Percentiles rank a stretch among this genome's conserved stretches.
phyloP scores from a whole-genome alignment of 306 rosid genomes.

The Quercus mongolica region DNA sequence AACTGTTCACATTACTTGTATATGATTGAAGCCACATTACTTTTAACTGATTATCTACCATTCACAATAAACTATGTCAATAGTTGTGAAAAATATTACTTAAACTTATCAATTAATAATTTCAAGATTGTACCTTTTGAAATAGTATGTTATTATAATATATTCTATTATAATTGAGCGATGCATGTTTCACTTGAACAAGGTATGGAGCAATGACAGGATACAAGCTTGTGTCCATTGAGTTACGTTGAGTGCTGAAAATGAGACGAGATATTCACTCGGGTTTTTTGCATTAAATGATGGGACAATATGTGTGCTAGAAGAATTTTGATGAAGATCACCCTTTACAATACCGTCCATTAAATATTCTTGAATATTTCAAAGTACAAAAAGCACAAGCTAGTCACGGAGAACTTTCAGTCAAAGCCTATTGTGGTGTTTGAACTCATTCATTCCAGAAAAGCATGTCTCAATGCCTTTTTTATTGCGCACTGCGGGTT shows the following conservation, averaged over 20 bases:
- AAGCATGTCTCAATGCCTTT: no score
- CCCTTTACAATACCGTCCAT: conserved; percentile 4
- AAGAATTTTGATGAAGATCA: conserved; percentile 18
- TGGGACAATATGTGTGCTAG: not conserved
- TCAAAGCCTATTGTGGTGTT: conserved; percentile 6
- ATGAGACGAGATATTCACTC: not conserved
- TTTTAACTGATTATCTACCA: no score
- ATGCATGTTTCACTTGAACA: not conserved
- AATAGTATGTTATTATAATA: no score
- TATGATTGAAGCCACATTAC: no score
- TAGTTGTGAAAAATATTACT: no score
- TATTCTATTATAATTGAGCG: no score
- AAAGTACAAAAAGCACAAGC: not conserved
- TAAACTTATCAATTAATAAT: no score
- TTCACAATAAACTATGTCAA: no score
- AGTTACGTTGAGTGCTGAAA: not conserved
- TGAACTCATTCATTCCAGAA: not conserved
- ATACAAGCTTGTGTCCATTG: conserved; percentile 10
- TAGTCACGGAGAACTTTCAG: not conserved
- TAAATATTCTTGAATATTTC: not conserved
- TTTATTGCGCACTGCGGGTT: no score
- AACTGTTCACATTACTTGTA: no score
- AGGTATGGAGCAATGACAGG: conserved; percentile 14
- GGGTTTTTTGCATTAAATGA: conserved; percentile 1
- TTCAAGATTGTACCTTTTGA: no score